Percentiles rank a stretch among this genome's conserved stretches.
Conservation (phyloP, 805 yeast genomes). For the Yarrowia yakushimensis region DNA sequence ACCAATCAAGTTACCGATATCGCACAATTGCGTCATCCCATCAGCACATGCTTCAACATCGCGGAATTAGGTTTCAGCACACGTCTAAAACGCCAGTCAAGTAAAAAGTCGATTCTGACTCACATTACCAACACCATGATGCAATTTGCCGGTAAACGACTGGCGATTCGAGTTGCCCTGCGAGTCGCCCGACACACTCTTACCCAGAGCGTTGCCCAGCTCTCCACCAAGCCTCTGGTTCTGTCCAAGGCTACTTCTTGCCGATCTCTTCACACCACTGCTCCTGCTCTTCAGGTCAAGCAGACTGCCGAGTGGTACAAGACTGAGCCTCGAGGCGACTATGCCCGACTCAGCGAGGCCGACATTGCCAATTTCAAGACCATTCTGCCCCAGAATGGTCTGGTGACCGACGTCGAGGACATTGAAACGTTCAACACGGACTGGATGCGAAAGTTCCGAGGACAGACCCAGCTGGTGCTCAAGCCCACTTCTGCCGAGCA, state of each 20-base stretch:
- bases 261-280: background rate
- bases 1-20: background rate
- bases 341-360: constrained; percentile 48
- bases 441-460: constrained; percentile 90
- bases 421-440: constrained; percentile 70
- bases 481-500: constrained; percentile 81
- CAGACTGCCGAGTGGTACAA: constrained; percentile 70
- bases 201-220: background rate
- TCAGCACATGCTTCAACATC: background rate
- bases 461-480: constrained; percentile 76
- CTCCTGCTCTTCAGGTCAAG: constrained; percentile 37
- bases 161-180: background rate
- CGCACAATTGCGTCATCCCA: background rate
- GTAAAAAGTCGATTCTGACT: background rate
- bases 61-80: background rate
- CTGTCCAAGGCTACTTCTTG: background rate
- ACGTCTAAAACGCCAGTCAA: background rate
- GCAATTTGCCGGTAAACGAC: constrained; percentile 16
- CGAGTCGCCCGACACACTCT: background rate
- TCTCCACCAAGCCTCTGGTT: background rate
- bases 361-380: constrained; percentile 62
- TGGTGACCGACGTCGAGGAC: constrained; percentile 33
- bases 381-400: constrained; percentile 51
- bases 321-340: constrained; percentile 49
- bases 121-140: background rate